These are phyloP conservation scores for Poa pratensis DNA, from an alignment of 176 grass and related monocot genomes.

Conservation along the genomic window DNA sequence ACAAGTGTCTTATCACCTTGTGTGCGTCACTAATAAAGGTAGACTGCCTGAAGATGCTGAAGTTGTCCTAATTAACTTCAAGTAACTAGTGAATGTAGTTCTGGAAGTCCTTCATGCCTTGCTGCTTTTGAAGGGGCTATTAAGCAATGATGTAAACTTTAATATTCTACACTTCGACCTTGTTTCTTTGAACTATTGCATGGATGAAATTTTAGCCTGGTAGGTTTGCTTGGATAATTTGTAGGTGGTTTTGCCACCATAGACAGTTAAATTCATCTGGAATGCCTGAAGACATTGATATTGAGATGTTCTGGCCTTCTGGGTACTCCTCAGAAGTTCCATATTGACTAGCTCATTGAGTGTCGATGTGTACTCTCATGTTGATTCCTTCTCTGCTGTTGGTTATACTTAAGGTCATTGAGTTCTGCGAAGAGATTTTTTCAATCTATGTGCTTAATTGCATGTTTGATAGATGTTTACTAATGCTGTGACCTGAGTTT, in stretches of 20 bases:
- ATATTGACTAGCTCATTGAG: neutral
- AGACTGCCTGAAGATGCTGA: neutral
- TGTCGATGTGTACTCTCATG: neutral
- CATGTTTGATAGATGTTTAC: neutral
- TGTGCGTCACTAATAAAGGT: neutral
- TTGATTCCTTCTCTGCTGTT: too few species aligned
- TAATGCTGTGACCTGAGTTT: neutral
- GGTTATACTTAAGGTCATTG: too few species aligned
- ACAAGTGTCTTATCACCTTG: neutral
- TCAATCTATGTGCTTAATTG: neutral
- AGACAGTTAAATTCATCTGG: neutral
- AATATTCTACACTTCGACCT: neutral
- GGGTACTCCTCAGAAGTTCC: neutral
- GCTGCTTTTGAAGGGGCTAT: neutral
- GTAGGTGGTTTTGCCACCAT: too few species aligned
- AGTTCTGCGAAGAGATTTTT: too few species aligned
- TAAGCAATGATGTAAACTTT: neutral
- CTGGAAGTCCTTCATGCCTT: neutral
- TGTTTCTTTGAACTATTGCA: neutral
- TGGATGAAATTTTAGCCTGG: neutral
- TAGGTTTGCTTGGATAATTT: neutral
- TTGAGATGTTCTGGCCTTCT: neutral
- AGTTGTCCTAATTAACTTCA: neutral
- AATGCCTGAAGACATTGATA: neutral
- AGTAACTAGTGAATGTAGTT: neutral